Evolutionary conservation across 768 basidiomycete species (phyloP).

Genomic region (Melanogaster broomeanus): DNA sequence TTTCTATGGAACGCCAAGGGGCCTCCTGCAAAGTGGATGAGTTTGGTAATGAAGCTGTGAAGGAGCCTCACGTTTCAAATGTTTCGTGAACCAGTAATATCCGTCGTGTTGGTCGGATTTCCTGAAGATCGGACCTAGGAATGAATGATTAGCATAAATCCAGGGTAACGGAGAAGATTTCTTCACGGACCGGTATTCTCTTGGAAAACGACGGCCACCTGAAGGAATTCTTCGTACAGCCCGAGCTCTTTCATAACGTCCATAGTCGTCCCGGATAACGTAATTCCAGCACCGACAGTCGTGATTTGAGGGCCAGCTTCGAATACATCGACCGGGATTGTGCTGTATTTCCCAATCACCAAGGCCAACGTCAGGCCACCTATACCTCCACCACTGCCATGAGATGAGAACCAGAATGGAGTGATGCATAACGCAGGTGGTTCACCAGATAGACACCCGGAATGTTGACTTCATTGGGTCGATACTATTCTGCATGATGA

Average conservation of each 20-base stretch:
- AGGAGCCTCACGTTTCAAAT: conserved; percentile 22
- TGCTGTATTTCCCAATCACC: conserved; percentile 26
- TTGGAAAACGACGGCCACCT: conserved; percentile 15
- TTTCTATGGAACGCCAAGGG: conserved; percentile 39
- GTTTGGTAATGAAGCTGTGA: background rate
- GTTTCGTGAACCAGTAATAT: conserved; percentile 24
- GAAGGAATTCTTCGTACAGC: conserved; percentile 34
- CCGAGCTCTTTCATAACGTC: conserved; percentile 41
- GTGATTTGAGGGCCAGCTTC: conserved; percentile 41
- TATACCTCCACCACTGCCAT: conserved; percentile 39
- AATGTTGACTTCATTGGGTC: background rate
- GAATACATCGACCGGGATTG: conserved; percentile 41
- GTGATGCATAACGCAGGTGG: background rate
- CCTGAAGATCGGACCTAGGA: conserved; percentile 25
- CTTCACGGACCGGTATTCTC: conserved; percentile 21
- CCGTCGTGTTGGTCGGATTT: conserved; percentile 38
- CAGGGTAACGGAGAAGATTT: no score
- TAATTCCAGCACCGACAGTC: conserved; percentile 48
- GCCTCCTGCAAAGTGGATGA: conserved; percentile 24
- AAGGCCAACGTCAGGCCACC: conserved; percentile 37
- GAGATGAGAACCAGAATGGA: no score
- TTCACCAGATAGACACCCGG: conserved; percentile 21
- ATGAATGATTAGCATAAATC: background rate
- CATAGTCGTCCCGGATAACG: conserved; percentile 49
- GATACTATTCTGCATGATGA: no score